phyloP scores from a whole-genome alignment of 2,329 filamentous ascomycete species.

The Pestalotiopsis fici region DNA sequence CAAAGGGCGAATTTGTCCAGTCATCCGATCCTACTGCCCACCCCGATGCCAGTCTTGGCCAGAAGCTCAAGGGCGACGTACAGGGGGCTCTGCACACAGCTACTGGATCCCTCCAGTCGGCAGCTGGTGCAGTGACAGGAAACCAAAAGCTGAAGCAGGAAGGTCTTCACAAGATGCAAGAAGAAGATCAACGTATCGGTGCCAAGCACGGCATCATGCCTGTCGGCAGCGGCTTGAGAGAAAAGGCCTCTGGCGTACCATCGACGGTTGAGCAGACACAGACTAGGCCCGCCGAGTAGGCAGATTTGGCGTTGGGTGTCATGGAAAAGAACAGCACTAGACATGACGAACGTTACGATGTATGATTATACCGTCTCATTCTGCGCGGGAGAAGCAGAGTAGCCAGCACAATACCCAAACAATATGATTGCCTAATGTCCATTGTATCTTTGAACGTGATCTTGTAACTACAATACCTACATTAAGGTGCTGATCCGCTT shows the following conservation, averaged over 20 bases:
- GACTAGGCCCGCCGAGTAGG: neutral
- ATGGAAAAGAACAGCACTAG: neutral
- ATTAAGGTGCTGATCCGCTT: neutral
- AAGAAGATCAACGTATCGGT: conserved; percentile 23
- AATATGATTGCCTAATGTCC: neutral
- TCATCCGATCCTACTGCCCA: conserved; percentile 19
- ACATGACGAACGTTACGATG: neutral
- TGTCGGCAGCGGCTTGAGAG: conserved; percentile 15
- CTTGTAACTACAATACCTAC: too few species aligned
- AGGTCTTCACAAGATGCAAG: conserved; percentile 23
- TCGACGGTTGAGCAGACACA: neutral
- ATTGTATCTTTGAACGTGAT: neutral
- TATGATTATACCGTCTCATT: neutral
- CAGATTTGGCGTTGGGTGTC: neutral
- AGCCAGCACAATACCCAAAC: neutral
- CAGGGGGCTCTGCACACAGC: conserved; percentile 19
- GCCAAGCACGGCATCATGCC: conserved; percentile 24
- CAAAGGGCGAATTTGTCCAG: conserved; percentile 16
- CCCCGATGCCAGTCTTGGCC: conserved; percentile 17
- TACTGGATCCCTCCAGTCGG: conserved; percentile 21
- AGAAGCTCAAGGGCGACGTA: conserved; percentile 26
- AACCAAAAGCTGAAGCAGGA: conserved; percentile 23
- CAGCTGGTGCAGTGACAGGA: conserved; percentile 15
- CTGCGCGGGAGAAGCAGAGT: neutral
- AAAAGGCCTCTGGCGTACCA: conserved; percentile 11